Evolutionary conservation across 192 early-diverging fungal species (phyloP).

Genomic region (Physocladia obscura): DNA sequence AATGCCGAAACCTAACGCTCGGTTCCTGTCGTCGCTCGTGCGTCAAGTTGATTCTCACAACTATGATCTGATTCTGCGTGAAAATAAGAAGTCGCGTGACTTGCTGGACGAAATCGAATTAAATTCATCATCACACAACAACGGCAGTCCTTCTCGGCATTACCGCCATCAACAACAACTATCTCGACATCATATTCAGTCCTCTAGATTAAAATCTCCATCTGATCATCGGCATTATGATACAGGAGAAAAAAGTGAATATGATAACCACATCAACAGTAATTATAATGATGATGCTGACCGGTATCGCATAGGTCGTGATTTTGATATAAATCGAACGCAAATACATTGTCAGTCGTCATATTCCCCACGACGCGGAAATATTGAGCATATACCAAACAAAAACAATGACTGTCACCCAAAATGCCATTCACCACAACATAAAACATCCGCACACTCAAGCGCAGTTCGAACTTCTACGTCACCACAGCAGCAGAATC

Average conservation of each 20-base stretch:
- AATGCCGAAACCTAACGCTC: conserved; percentile 45
- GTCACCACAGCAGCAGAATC: background rate
- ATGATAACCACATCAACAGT: no score
- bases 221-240: background rate
- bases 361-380: no score
- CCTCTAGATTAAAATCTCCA: background rate
- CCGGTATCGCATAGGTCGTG: no score
- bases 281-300: no score
- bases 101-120: conserved; percentile 7
- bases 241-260: no score
- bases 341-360: no score
- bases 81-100: conserved; percentile 16
- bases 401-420: no score
- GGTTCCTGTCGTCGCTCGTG: conserved; percentile 44
- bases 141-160: background rate
- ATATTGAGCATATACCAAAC: no score
- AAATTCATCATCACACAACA: conserved; percentile 14
- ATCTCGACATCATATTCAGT: background rate
- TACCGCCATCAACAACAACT: background rate
- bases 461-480: background rate
- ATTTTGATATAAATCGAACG: no score
- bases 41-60: conserved; percentile 46
- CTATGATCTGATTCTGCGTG: conserved; percentile 38
- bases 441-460: no score
- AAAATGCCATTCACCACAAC: no score